Conservation (phyloP, 116 monocot genomes). For the Papilionanthe hybrid region DNA sequence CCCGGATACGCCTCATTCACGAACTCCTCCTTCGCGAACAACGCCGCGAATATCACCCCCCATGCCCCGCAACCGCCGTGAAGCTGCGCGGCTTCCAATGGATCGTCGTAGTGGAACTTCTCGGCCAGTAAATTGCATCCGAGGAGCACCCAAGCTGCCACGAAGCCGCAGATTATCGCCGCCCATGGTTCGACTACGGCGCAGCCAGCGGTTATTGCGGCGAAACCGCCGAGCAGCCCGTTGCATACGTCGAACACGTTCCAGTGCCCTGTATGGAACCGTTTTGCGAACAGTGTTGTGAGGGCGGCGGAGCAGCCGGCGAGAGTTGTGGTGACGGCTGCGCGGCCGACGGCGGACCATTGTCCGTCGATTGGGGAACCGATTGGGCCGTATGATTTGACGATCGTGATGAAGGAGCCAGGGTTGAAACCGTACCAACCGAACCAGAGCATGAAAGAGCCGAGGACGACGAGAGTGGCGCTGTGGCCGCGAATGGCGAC, state of each 20-base stretch:
- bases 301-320: slow-evolving; percentile 15
- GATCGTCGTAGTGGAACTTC: slow-evolving; percentile 18
- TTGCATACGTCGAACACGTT: slow-evolving; percentile 26
- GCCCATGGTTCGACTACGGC: slow-evolving; percentile 25
- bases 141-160: slow-evolving; percentile 20
- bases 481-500: slow-evolving; percentile 48
- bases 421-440: slow-evolving; percentile 75
- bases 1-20: slow-evolving; percentile 24
- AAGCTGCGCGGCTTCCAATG: slow-evolving; percentile 29
- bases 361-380: slow-evolving; percentile 28
- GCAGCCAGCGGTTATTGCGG: slow-evolving; percentile 23
- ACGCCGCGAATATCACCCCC: slow-evolving; percentile 19
- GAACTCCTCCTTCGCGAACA: slow-evolving; percentile 21
- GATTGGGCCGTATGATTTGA: slow-evolving; percentile 20
- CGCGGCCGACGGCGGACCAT: slow-evolving; percentile 47
- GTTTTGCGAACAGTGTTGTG: slow-evolving; percentile 18
- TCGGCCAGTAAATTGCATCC: slow-evolving; percentile 20
- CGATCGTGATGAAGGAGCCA: slow-evolving; percentile 38
- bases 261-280: slow-evolving; percentile 18
- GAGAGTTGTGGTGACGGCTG: slow-evolving; percentile 21
- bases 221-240: slow-evolving; percentile 25
- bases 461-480: slow-evolving; percentile 49
- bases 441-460: slow-evolving; percentile 56
- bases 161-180: slow-evolving; percentile 22
- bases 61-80: slow-evolving; percentile 27